Base-by-base conservation (phyloP, 1,284 basidiomycete species). In the Pyrrhoderma noxium region DNA sequence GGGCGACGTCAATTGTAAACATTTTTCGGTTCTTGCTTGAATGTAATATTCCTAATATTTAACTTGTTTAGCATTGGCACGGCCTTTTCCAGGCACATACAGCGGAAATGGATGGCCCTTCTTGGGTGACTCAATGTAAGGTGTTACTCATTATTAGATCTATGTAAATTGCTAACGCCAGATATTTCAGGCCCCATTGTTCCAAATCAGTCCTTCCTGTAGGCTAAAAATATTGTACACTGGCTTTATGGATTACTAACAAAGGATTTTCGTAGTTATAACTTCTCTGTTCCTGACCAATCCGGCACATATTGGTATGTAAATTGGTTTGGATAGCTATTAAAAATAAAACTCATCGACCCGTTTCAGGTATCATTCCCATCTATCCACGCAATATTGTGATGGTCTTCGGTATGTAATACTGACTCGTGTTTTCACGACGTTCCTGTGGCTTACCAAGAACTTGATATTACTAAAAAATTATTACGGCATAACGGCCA, bases 351-450 rank as follows among this genome's bases (percentile, higher is more conserved):
- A 31, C 27, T 31, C 11, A 31, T 31, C 11, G 27, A 31, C 27
- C 7, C 11, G 27, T 31, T 31, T 31, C 27, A 31, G 27, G 27
- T 58, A 52, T 40, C 59, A 63, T 34, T 61, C 55, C 42, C 61
- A 65, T 54, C 53, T 63, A 19, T 57, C 56, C n/a, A 65, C 60
- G 1, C 72, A 74, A 57, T 74, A 76, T 34, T 74, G 72, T 38
- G 74, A 76, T 47, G 70, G 70, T 16, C 56, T 71, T 31, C 63
- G 53, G 53, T 55, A 22, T 40, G 44, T 36, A 36, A 19, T 11
- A 27, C n/a, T 23, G 47, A 16, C n/a, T 35, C 45, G 8, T 14
- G 22, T 18, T 25, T 45, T 22, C 23, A 14, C 34, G 66, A 3
- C 67, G 66, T 9, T 31, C 31, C 53, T 14, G 4, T 57, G 40